These are phyloP conservation scores for Acrocalymma vagum DNA, from an alignment of 2,329 filamentous ascomycete genomes.

Conservation along the genomic window DNA sequence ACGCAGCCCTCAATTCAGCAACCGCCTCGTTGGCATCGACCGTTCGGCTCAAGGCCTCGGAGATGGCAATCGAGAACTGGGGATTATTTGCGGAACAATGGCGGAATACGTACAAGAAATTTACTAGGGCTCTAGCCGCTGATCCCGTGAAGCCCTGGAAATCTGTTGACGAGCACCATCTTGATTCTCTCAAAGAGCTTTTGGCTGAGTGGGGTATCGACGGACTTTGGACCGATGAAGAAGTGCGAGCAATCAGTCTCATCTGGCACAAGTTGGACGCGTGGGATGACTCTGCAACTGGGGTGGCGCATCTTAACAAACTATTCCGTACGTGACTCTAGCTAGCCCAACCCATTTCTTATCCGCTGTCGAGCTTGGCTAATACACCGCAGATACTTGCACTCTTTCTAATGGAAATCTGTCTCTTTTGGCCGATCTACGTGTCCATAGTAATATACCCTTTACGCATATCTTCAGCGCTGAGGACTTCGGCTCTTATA, in stretches of 20 bases:
- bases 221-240: slow-evolving; percentile 63
- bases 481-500: slow-evolving; percentile 78
- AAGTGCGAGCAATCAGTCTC: slow-evolving; percentile 57
- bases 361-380: no score
- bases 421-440: slow-evolving; percentile 71
- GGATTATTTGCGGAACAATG: slow-evolving; percentile 73
- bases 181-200: slow-evolving; percentile 67
- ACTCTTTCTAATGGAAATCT: slow-evolving; percentile 81
- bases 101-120: slow-evolving; percentile 70
- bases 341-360: neutral
- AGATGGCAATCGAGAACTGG: slow-evolving; percentile 68
- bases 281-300: slow-evolving; percentile 71
- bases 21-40: slow-evolving; percentile 55
- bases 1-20: slow-evolving; percentile 56
- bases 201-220: slow-evolving; percentile 64
- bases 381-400: slow-evolving; percentile 56
- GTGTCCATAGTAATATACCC: slow-evolving; percentile 64
- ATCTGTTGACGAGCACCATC: slow-evolving; percentile 77
- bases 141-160: slow-evolving; percentile 62
- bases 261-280: slow-evolving; percentile 77
- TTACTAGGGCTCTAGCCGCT: slow-evolving; percentile 64
- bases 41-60: slow-evolving; percentile 58
- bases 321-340: slow-evolving; percentile 51
- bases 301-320: slow-evolving; percentile 63
- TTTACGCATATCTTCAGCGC: slow-evolving; percentile 72